Conservation (phyloP, 805 yeast species). For the Yarrowia osloensis region DNA sequence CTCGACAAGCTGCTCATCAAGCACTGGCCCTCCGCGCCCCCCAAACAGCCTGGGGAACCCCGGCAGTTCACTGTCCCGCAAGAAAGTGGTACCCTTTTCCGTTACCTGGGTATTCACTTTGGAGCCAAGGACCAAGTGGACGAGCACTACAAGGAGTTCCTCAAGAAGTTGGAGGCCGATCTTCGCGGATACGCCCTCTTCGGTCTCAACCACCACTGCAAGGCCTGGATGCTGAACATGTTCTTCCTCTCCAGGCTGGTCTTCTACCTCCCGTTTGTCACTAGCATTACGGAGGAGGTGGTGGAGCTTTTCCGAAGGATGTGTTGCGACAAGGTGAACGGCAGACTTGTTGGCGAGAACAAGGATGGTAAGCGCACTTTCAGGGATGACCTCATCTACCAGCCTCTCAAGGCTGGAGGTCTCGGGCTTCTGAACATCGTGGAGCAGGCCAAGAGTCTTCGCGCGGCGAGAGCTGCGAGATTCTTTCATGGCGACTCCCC, state of each 20-base stretch:
- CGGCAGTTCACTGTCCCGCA: neutral
- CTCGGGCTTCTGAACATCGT: neutral
- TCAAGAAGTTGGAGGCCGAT: neutral
- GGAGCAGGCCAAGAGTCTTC: neutral
- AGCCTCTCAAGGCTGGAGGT: neutral
- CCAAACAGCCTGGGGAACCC: neutral
- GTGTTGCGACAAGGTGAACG: neutral
- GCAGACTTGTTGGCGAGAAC: neutral
- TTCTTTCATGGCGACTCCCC: neutral
- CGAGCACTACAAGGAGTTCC: neutral
- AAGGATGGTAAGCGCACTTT: neutral
- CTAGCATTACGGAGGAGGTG: neutral
- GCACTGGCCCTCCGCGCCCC: neutral
- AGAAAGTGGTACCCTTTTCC: neutral
- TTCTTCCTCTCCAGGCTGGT: neutral
- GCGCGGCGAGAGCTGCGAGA: neutral
- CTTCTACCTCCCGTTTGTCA: neutral
- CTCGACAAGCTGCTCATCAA: neutral
- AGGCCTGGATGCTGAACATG: neutral
- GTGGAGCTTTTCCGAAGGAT: neutral
- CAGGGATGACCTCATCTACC: neutral
- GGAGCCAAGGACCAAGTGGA: neutral
- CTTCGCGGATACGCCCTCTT: neutral
- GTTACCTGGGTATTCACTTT: neutral
- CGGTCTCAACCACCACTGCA: neutral